Evolutionary conservation across 2,329 filamentous ascomycete genomes (phyloP), one percentile per base, ranked within the genome.

Genomic region (Pseudogymnoascus destructans): DNA sequence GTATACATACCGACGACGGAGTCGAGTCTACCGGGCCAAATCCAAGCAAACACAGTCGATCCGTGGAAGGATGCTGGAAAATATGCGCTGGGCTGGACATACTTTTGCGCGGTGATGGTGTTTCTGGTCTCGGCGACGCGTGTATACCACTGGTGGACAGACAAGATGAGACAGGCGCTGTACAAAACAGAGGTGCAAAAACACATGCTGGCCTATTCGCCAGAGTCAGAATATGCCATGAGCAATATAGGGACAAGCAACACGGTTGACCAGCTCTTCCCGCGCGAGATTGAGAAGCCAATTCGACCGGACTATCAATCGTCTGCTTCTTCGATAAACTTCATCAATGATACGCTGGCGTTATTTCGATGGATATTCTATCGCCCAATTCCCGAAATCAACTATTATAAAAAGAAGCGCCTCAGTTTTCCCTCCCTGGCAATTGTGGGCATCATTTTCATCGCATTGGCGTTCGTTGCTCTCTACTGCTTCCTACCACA

Each of bases 361-460:
- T 73, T 93, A 13, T 89, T 89, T 67, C 79, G 91, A 71, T 95
- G 86, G 81, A 74, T 95, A 35, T 95, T 95, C 70, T 96, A 96
- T 72, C 81, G 88, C 54, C 89, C 91, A 0, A 79, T 95, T 58
- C 89, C 89, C 3, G 83, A 88, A 59, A 70, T 95, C 57, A 79
- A 77, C 40, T 76, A 86, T 71, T 81, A 81, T 64, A 81, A 82
- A 72, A 77, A 80, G 69, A 65, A 63, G 5, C 75, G 84, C 65
- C 77, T 95, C 63, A 85, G 86, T 13, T 93, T 95, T 64, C 91
- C 91, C 0, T 91, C 90, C 1, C 71, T 91, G 42, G 82, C 85
- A 11, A 84, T 91, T 7, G 74, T 88, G 56, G 74, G 80, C 13
- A 80, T 90, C 61, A 82, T 87, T 25, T 73, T 82, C 32, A 74